Percentiles rank a stretch among this genome's conserved stretches.
phyloP scores from a whole-genome alignment of 129 eudicot genomes.

The Pulicaria dysenterica region DNA sequence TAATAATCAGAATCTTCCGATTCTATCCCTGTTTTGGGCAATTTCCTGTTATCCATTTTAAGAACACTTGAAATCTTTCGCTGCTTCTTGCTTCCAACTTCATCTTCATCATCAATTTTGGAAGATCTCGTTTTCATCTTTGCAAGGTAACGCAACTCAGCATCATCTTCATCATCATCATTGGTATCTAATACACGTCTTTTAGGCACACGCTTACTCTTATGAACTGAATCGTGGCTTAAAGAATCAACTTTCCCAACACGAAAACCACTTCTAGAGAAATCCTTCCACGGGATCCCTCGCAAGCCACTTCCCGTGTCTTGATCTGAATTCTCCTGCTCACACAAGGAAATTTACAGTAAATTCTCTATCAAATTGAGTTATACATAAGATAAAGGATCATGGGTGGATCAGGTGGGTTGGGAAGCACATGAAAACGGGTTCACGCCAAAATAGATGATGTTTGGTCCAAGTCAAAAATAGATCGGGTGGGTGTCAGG shows the following conservation, averaged over 20 bases:
- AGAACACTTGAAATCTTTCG: slow-evolving; percentile 43
- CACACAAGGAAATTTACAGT: slow-evolving; percentile 2
- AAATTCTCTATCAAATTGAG: no score
- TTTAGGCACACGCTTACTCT: slow-evolving; percentile 55
- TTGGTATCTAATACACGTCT: slow-evolving; percentile 46
- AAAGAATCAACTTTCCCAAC: slow-evolving; percentile 40
- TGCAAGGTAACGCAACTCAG: slow-evolving; percentile 81
- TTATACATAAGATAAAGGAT: no score
- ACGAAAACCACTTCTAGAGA: slow-evolving; percentile 54
- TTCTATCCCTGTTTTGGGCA: slow-evolving; percentile 34
- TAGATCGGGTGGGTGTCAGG: no score
- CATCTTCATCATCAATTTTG: slow-evolving; percentile 44
- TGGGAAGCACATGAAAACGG: no score
- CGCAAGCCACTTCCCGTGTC: slow-evolving; percentile 37
- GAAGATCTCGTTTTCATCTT: slow-evolving; percentile 53
- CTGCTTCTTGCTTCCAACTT: slow-evolving; percentile 43
- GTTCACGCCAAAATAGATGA: no score
- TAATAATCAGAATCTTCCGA: slow-evolving; percentile 62
- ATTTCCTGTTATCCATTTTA: slow-evolving; percentile 43
- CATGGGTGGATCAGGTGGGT: no score
- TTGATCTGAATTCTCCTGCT: slow-evolving; percentile 46
- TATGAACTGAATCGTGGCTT: slow-evolving; percentile 37
- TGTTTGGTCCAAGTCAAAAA: no score
- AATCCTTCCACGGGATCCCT: slow-evolving; percentile 78
- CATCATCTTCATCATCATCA: slow-evolving; percentile 59